Base-by-base conservation (phyloP, 2,329 filamentous ascomycete genomes). In the Cyanodermella asteris region DNA sequence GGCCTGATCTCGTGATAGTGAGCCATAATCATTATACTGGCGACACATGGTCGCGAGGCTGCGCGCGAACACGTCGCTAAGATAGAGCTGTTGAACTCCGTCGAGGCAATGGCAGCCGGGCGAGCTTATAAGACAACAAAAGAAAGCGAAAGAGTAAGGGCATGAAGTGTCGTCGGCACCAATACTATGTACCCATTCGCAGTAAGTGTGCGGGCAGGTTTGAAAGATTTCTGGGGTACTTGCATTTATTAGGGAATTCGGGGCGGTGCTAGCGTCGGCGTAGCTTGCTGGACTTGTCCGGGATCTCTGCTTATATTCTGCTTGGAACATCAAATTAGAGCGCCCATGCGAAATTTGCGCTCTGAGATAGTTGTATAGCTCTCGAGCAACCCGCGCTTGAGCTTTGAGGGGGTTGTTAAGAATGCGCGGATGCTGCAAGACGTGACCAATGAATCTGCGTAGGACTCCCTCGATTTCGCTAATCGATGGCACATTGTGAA, bases 21-120 rank as follows among this genome's bases (percentile, higher is more conserved):
- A 40, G 1, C 38, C 41, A 12, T 34, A 38, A 24, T 44, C 40
- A 24, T 42, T 44, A 23, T 41, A 41, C 36, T 29, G 22, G 4
- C 40, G 33, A 27, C 38, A 40, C 33, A 41, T 35, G 6, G 22
- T 31, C 2, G 38, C 34, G 7, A 43, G 28, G 28, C 38, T 38
- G 10, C 31, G 19, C 13, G 29, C 31, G 8, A 40, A 11, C 14
- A 20, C 31, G 17, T 31, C 11, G 5, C 28, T 27, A 10, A 38
- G 25, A 25, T 42, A 42, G 12, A 28, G 24, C 19, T 27, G 23
- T 10, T 22, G 16, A 3, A 28, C 13, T 11, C 16, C 18, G 4
- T 12, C 5, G 28, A 36, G 36, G 18, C 24, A 32, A n/a, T 18
- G 16, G 5, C 16, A 8, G 2, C 10, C 20, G 9, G 23, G 12